These are phyloP conservation scores for Rugonectria rugulosa DNA, from an alignment of 2,329 filamentous ascomycete genomes.

Conservation along the genomic window DNA sequence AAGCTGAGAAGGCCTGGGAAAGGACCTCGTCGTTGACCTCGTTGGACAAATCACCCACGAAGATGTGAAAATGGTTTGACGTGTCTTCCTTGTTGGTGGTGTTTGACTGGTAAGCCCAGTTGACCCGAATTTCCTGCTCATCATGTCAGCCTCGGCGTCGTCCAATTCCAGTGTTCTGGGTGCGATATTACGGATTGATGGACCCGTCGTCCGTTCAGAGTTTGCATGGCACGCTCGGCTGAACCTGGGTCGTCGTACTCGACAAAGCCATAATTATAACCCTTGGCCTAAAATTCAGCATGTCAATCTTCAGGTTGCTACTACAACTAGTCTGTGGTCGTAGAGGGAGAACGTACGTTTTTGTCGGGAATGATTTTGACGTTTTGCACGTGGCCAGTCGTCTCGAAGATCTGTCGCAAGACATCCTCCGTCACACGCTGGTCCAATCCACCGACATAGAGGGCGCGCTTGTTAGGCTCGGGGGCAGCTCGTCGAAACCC, in stretches of 20 bases:
- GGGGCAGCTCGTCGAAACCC: constrained; percentile 91
- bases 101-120: constrained; percentile 99
- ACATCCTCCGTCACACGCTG: constrained; percentile 96
- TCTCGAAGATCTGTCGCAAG: constrained; percentile 97
- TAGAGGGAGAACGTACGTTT: constrained; percentile 73
- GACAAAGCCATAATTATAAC: constrained; percentile 98
- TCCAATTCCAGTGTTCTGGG: constrained; percentile 6
- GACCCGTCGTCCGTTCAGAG: constrained; percentile 91
- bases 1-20: constrained; percentile 92
- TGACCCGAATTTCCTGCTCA: constrained; percentile 91
- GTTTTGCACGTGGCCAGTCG: constrained; percentile 95
- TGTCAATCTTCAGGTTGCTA: constrained; percentile 14
- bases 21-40: constrained; percentile 98
- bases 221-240: constrained; percentile 96
- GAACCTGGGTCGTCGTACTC: constrained; percentile 98
- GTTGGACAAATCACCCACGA: constrained; percentile 96
- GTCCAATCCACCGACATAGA: constrained; percentile 95
- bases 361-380: constrained; percentile 99
- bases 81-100: constrained; percentile 95
- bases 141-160: constrained; percentile 31
- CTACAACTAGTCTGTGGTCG: background rate
- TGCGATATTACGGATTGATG: constrained; percentile 80
- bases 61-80: constrained; percentile 98
- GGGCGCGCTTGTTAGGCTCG: constrained; percentile 96
- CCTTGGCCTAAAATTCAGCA: constrained; percentile 75